Conservation (phyloP, 441 rosid species). For the Hypseocharis bilobata region DNA sequence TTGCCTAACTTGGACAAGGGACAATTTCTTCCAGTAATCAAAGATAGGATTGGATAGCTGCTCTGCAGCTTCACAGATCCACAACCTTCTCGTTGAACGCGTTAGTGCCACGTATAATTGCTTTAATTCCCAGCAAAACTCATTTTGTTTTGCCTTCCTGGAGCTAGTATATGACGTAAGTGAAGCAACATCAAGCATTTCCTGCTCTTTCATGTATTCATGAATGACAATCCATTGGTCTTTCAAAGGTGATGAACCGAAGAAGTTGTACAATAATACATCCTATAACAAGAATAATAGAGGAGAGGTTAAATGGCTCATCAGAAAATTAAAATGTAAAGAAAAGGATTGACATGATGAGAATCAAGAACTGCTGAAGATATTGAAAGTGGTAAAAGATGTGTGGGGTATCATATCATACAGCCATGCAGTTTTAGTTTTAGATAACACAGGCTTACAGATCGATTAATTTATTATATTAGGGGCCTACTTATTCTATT, state of each 20-base stretch:
- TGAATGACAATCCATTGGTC: slow-evolving; percentile 42
- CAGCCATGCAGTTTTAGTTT: neutral
- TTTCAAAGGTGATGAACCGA: slow-evolving; percentile 36
- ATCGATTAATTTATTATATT: neutral
- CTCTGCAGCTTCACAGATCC: slow-evolving; percentile 38
- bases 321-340: neutral
- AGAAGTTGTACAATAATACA: slow-evolving; percentile 43
- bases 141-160: slow-evolving; percentile 26
- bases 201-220: slow-evolving; percentile 34
- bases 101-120: slow-evolving; percentile 51
- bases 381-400: no score
- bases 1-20: slow-evolving; percentile 35
- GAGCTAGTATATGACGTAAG: slow-evolving; percentile 26
- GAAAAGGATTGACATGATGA: neutral
- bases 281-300: slow-evolving; percentile 27
- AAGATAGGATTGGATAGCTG: slow-evolving; percentile 34
- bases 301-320: neutral
- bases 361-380: neutral
- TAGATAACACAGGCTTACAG: neutral
- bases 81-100: slow-evolving; percentile 42
- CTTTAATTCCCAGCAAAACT: slow-evolving; percentile 48
- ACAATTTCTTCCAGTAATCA: slow-evolving; percentile 37
- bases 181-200: slow-evolving; percentile 21
- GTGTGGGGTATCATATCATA: neutral
- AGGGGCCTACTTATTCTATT: no score